These are phyloP conservation scores for Leucosporidium yakuticum DNA, from an alignment of 768 basidiomycete species.

Conservation along the genomic window DNA sequence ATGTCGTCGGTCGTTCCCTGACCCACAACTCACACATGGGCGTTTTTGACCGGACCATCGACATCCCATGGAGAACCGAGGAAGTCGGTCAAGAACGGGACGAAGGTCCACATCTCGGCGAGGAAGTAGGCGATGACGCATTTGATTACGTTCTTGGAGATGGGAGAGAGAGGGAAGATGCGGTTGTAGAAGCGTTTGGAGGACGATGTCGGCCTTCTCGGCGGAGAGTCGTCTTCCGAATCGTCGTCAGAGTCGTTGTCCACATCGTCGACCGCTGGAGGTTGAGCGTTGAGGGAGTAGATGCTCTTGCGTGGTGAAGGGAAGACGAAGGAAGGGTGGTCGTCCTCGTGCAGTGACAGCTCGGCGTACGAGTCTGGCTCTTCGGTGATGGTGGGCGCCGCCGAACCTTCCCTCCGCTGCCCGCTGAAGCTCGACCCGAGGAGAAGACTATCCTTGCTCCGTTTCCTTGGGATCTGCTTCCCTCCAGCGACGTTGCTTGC, in stretches of 20 bases:
- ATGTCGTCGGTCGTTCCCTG: too few relatives aligned
- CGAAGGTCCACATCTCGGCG: constrained; percentile 87
- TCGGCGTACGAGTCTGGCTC: background rate
- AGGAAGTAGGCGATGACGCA: constrained; percentile 86
- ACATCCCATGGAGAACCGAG: constrained; percentile 49
- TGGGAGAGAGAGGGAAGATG: constrained; percentile 8
- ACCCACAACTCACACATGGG: background rate
- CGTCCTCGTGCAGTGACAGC: background rate
- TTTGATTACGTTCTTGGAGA: constrained; percentile 57
- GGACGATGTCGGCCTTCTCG: background rate
- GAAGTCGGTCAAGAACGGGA: constrained; percentile 62
- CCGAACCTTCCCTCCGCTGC: background rate
- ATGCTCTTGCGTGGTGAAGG: too few relatives aligned
- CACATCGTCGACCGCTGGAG: background rate
- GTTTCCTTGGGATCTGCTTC: too few relatives aligned
- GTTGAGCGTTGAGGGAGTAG: background rate
- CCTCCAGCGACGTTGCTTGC: background rate
- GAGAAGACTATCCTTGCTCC: background rate
- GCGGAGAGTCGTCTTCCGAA: background rate
- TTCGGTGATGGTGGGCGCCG: background rate
- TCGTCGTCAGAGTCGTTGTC: background rate
- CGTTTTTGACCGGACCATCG: constrained; percentile 26
- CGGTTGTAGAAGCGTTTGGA: background rate
- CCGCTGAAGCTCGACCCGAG: background rate
- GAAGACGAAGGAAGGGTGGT: too few relatives aligned